Evolutionary conservation across 441 rosid genomes (phyloP).

Genomic region (Kokia cookei): DNA sequence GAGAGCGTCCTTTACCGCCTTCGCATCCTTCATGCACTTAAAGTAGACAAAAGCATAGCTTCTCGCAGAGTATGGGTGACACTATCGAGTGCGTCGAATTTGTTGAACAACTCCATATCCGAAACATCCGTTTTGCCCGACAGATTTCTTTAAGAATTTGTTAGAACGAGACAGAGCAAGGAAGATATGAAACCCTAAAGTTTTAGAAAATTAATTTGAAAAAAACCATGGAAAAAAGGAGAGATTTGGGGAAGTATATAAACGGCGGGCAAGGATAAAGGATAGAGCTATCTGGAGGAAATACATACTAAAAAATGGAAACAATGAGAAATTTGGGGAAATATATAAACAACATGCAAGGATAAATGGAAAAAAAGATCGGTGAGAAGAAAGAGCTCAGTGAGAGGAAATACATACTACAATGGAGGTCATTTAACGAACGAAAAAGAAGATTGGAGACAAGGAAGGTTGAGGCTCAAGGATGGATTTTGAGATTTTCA

Average conservation of each 20-base stretch:
- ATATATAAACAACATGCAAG: too few species aligned
- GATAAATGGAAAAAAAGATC: too few species aligned
- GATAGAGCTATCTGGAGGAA: too few species aligned
- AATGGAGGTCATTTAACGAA: too few species aligned
- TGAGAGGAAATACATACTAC: too few species aligned
- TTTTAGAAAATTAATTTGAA: not conserved
- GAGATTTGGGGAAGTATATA: not conserved
- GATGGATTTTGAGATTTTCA: too few species aligned
- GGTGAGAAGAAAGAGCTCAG: too few species aligned
- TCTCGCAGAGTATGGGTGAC: constrained; percentile 45
- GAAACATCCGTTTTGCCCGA: constrained; percentile 33
- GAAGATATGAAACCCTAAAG: not conserved
- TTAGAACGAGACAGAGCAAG: not conserved
- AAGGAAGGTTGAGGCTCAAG: too few species aligned
- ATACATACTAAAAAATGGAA: too few species aligned
- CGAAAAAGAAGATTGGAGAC: too few species aligned
- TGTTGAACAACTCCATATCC: constrained; percentile 41
- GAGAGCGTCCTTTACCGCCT: constrained; percentile 48
- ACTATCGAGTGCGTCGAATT: constrained; percentile 48
- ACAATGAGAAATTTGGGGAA: too few species aligned
- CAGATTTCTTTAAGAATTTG: constrained; percentile 18
- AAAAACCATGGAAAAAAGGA: not conserved
- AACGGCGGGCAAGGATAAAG: not conserved
- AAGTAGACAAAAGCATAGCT: constrained; percentile 58
- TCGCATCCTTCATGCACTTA: constrained; percentile 56